Percentiles rank a stretch among this genome's conserved stretches.
These are phyloP conservation scores for Naganishia liquefaciens DNA, from an alignment of 1,284 basidiomycete species.

Conservation along the genomic window DNA sequence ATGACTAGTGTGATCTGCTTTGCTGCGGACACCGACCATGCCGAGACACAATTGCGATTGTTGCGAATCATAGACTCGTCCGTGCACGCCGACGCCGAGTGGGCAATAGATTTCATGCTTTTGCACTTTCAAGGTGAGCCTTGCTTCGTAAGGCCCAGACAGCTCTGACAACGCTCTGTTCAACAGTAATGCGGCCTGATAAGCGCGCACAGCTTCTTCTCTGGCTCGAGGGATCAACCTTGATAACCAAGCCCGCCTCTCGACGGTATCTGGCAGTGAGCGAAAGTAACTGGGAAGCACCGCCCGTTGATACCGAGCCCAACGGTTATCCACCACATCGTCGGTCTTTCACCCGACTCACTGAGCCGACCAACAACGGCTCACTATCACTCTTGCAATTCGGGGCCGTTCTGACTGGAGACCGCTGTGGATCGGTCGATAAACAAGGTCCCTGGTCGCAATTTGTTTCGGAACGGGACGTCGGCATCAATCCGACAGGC, in stretches of 20 bases:
- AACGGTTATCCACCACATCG: neutral
- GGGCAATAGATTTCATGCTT: neutral
- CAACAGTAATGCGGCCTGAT: constrained; percentile 5
- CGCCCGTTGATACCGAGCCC: neutral
- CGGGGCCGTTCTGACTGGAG: constrained; percentile 24
- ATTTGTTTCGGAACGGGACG: constrained; percentile 21
- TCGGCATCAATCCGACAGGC: constrained; percentile 18
- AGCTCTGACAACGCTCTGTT: neutral
- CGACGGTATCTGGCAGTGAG: neutral
- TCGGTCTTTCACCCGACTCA: constrained; percentile 5
- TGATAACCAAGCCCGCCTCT: neutral
- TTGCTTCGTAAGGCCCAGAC: neutral
- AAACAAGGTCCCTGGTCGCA: neutral
- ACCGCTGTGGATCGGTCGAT: constrained; percentile 12
- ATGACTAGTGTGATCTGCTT: constrained; percentile 18
- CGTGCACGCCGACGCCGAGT: neutral
- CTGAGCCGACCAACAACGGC: constrained; percentile 16
- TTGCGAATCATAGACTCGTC: constrained; percentile 5
- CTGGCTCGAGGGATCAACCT: constrained; percentile 1
- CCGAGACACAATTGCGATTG: constrained; percentile 15
- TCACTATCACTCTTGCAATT: constrained; percentile 18
- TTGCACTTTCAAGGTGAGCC: constrained; percentile 20
- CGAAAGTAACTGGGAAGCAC: constrained; percentile 20
- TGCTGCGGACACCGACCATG: neutral
- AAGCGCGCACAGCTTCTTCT: constrained; percentile 4